Percentiles rank a stretch among this genome's conserved stretches.
phyloP scores from a whole-genome alignment of 1,139 yeast species.

The Yamadazyma spencermartinsiae region DNA sequence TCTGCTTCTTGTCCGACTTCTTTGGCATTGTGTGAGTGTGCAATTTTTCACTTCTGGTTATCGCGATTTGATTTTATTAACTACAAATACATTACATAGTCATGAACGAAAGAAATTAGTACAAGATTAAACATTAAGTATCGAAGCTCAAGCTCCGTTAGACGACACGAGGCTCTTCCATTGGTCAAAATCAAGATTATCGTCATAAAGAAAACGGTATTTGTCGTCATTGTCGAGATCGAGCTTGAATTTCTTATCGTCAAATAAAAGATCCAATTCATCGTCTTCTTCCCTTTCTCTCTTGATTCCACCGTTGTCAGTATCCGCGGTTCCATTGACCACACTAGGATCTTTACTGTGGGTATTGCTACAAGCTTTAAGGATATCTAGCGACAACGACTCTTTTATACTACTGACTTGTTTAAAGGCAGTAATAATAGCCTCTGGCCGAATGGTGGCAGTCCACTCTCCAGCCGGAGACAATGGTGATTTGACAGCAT shows the following conservation, averaged over 20 bases:
- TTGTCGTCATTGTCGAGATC: slow-evolving; percentile 10
- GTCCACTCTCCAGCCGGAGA: slow-evolving; percentile 45
- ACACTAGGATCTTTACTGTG: slow-evolving; percentile 1
- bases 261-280: slow-evolving; percentile 34
- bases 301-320: slow-evolving; percentile 16
- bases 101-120: background rate
- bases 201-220: slow-evolving; percentile 11
- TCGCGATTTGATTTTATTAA: background rate
- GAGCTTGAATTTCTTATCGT: slow-evolving; percentile 34
- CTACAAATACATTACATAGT: background rate
- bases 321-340: slow-evolving; percentile 14
- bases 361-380: slow-evolving; percentile 24
- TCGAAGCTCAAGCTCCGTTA: background rate
- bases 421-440: slow-evolving; percentile 47
- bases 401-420: slow-evolving; percentile 43
- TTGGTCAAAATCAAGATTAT: slow-evolving; percentile 32
- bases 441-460: slow-evolving; percentile 46
- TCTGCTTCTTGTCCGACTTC: slow-evolving; percentile 8
- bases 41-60: no score
- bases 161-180: slow-evolving; percentile 31
- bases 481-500: slow-evolving; percentile 29
- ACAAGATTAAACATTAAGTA: background rate
- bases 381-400: slow-evolving; percentile 30
- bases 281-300: slow-evolving; percentile 28
- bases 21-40: slow-evolving; percentile 1